Conservation (phyloP, 2,329 filamentous ascomycete genomes). For the Albophoma yamanashiensis region DNA sequence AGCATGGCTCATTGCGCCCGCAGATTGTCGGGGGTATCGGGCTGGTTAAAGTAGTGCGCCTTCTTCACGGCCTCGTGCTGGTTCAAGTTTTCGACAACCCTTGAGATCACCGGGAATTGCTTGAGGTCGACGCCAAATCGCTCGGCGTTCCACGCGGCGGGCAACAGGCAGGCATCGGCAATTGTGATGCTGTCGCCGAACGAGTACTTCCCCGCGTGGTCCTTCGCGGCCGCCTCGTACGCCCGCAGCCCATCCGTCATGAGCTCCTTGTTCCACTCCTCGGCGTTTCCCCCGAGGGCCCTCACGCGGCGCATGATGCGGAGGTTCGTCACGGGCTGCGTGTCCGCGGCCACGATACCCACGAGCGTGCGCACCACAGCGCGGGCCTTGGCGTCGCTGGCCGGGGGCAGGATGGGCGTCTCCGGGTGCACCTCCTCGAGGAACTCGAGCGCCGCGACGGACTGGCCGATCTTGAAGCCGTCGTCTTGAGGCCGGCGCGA, state of each 20-base stretch:
- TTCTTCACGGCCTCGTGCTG: constrained; percentile 37
- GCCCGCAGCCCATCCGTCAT: constrained; percentile 43
- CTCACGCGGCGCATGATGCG: constrained; percentile 39
- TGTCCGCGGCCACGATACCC: constrained; percentile 43
- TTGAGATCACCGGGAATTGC: constrained; percentile 33
- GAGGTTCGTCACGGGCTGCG: constrained; percentile 50
- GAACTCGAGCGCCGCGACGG: constrained; percentile 50
- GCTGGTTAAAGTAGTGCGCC: constrained; percentile 43
- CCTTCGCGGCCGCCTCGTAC: constrained; percentile 35
- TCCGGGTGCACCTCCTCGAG: constrained; percentile 43
- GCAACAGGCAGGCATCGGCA: constrained; percentile 48
- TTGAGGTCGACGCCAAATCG: constrained; percentile 41
- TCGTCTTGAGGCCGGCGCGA: constrained; percentile 15
- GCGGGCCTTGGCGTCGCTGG: constrained; percentile 25
- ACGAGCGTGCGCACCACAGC: constrained; percentile 43
- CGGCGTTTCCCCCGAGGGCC: constrained; percentile 28
- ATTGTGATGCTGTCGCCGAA: constrained; percentile 44
- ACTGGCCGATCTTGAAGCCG: constrained; percentile 39
- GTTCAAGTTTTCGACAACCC: constrained; percentile 34
- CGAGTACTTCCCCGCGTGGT: constrained; percentile 37
- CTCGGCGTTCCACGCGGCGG: constrained; percentile 47
- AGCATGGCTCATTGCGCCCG: constrained; percentile 1
- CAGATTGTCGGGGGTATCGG: constrained; percentile 30
- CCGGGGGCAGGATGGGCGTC: constrained; percentile 37
- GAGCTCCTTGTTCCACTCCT: constrained; percentile 39